Evolutionary conservation across 345 rosid species (phyloP).

Genomic region (Euclidium syriacum): DNA sequence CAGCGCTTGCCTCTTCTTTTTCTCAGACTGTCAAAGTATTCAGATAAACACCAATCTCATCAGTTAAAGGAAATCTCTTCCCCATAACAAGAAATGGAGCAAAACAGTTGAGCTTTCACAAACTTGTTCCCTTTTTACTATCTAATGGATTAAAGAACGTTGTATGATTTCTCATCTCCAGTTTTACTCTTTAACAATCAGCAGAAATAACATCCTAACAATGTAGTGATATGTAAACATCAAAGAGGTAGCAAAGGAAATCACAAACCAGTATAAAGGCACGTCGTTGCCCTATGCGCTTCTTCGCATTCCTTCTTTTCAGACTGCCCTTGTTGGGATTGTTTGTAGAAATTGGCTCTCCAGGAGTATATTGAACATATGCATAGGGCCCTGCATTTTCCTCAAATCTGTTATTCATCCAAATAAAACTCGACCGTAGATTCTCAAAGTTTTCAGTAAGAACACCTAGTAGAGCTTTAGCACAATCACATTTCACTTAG

Average conservation of each 20-base stretch:
- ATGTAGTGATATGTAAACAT: neutral
- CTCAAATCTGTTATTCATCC: constrained; percentile 2
- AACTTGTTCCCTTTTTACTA: neutral
- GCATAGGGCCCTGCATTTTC: constrained; percentile 73
- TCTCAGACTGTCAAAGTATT: constrained; percentile 58
- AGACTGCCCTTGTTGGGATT: constrained; percentile 79
- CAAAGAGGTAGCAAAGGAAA: neutral
- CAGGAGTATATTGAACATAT: constrained; percentile 69
- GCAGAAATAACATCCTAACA: neutral
- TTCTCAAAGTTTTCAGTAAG: neutral
- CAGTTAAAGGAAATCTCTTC: neutral
- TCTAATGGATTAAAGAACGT: constrained; percentile 4
- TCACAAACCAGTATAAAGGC: constrained; percentile 58
- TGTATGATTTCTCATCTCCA: neutral
- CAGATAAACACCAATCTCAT: neutral
- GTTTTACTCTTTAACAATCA: neutral
- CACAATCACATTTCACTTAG: neutral
- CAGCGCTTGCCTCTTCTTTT: constrained; percentile 81
- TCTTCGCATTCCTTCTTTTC: constrained; percentile 73
- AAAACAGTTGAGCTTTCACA: neutral
- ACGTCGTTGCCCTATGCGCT: constrained; percentile 59
- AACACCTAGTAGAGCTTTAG: neutral
- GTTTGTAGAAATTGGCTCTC: constrained; percentile 66
- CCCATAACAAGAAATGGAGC: neutral
- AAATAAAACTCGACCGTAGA: neutral